Percentiles rank a stretch among this genome's conserved stretches.
Evolutionary conservation across 495 filamentous ascomycete species (phyloP).

Genomic region (Xylaria palmicola): DNA sequence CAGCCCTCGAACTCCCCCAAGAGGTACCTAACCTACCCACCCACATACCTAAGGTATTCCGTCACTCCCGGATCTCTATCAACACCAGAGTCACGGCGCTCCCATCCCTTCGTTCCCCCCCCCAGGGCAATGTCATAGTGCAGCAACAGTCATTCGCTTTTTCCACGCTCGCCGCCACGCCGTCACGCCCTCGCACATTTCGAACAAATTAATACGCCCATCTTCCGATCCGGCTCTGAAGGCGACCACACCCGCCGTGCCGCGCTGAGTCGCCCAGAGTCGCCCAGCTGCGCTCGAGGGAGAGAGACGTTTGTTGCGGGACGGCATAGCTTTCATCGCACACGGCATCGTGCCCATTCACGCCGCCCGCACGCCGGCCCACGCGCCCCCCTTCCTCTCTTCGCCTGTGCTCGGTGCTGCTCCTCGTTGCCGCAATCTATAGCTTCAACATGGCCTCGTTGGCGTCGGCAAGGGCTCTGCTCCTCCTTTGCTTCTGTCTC

Average conservation of each 20-base stretch:
- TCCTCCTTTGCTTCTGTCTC: slow-evolving; percentile 4
- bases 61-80: neutral
- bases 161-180: slow-evolving; percentile 2
- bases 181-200: neutral
- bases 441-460: slow-evolving; percentile 21
- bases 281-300: neutral
- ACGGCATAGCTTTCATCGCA: neutral
- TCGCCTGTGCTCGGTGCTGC: neutral
- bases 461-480: slow-evolving; percentile 9
- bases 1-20: neutral
- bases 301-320: neutral
- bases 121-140: neutral
- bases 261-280: neutral
- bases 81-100: no score
- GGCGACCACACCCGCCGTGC: neutral
- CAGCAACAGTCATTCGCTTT: slow-evolving; percentile 17
- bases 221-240: neutral
- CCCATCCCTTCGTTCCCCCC: neutral
- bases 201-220: neutral
- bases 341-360: neutral
- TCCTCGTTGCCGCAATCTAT: neutral
- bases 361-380: neutral
- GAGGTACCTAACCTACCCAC: neutral
- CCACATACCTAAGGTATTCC: neutral
- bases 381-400: neutral